These are phyloP conservation scores for Lipomyces yamanashiensis DNA, from an alignment of 805 yeast species.

Conservation along the genomic window DNA sequence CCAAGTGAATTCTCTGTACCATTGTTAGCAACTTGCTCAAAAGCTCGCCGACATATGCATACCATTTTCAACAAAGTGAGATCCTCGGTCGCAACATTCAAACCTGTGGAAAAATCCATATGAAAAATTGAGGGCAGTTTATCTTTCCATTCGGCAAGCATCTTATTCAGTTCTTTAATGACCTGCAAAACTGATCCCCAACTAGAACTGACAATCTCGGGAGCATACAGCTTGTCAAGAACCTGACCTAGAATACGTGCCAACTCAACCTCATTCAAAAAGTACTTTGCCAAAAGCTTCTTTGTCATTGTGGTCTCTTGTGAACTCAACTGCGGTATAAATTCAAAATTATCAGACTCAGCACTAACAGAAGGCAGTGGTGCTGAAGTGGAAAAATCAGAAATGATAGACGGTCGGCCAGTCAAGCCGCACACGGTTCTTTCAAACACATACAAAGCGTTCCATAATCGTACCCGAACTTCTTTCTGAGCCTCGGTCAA, in stretches of 20 bases:
- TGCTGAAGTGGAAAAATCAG: slow-evolving; percentile 16
- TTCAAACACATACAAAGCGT: slow-evolving; percentile 29
- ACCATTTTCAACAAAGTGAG: slow-evolving; percentile 20
- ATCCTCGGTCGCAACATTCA: slow-evolving; percentile 7
- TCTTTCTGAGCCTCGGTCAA: slow-evolving; percentile 27
- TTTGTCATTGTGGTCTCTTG: slow-evolving; percentile 8
- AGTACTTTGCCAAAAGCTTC: slow-evolving; percentile 13
- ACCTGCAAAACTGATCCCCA: slow-evolving; percentile 17
- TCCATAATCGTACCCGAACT: slow-evolving; percentile 26
- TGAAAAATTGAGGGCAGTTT: slow-evolving; percentile 11
- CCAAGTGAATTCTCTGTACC: slow-evolving; percentile 16
- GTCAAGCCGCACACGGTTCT: slow-evolving; percentile 23
- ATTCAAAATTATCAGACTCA: slow-evolving; percentile 27
- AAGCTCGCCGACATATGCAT: background rate
- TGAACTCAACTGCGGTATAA: slow-evolving; percentile 16
- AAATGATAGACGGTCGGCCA: slow-evolving; percentile 30
- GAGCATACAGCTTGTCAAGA: slow-evolving; percentile 25
- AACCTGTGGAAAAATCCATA: background rate
- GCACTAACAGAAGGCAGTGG: slow-evolving; percentile 24
- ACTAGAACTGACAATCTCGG: slow-evolving; percentile 16
- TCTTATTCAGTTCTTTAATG: slow-evolving; percentile 18
- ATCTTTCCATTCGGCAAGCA: slow-evolving; percentile 19
- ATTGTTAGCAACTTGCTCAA: background rate
- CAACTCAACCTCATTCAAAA: slow-evolving; percentile 17
- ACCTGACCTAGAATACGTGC: slow-evolving; percentile 22